phyloP scores from a whole-genome alignment of 208 protist species.

The Leishmania amazonensis region DNA sequence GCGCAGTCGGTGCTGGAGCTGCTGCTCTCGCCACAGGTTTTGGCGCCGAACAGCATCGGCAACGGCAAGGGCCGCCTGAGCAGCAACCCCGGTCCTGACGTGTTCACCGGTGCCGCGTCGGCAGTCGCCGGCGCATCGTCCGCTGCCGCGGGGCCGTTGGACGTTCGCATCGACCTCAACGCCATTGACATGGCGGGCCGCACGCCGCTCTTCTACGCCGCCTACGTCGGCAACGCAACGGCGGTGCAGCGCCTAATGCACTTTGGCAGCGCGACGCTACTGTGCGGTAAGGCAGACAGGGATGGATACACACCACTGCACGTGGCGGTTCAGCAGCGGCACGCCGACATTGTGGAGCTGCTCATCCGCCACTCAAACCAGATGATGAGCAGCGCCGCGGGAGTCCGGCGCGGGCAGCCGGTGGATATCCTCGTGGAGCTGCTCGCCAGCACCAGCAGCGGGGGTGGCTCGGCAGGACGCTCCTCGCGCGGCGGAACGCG shows the following conservation, averaged over 20 bases:
- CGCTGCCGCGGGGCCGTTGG: neutral
- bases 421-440: slow-evolving; percentile 20
- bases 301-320: slow-evolving; percentile 78
- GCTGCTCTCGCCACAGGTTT: slow-evolving; percentile 40
- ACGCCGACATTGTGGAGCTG: slow-evolving; percentile 47
- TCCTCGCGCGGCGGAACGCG: slow-evolving; percentile 14
- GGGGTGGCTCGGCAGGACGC: neutral
- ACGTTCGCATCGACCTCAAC: slow-evolving; percentile 72
- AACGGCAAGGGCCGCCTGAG: neutral
- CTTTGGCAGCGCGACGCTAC: slow-evolving; percentile 15
- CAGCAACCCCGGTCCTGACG: slow-evolving; percentile 12
- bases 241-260: slow-evolving; percentile 55
- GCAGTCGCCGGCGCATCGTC: neutral
- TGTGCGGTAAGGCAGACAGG: slow-evolving; percentile 49
- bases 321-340: slow-evolving; percentile 59
- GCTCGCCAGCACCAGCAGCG: neutral
- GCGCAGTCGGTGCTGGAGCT: slow-evolving; percentile 56
- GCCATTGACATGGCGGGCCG: slow-evolving; percentile 66
- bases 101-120: neutral
- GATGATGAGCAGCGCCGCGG: slow-evolving; percentile 10
- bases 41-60: neutral
- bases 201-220: slow-evolving; percentile 88
- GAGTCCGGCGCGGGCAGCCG: slow-evolving; percentile 14
- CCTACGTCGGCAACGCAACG: slow-evolving; percentile 54
- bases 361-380: slow-evolving; percentile 53